Evolutionary conservation across 2,329 filamentous ascomycete species (phyloP).

Genomic region (Helminthosporium solani): DNA sequence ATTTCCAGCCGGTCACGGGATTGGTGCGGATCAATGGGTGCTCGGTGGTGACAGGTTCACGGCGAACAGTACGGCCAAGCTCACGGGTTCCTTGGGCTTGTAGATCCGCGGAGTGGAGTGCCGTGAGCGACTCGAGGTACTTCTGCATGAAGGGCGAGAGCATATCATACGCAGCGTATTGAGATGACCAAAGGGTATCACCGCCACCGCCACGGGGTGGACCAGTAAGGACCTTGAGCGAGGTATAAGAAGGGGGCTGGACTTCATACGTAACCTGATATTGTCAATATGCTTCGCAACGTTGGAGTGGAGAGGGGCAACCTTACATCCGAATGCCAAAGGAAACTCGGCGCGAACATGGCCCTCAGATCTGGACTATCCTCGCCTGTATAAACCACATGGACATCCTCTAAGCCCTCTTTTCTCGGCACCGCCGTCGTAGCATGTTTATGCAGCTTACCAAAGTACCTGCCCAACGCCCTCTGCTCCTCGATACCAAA

Average conservation of each 20-base stretch:
- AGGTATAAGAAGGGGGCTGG: constrained; percentile 60
- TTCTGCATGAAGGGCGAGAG: constrained; percentile 58
- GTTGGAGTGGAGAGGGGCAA: background rate
- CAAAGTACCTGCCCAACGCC: constrained; percentile 55
- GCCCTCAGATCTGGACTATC: constrained; percentile 56
- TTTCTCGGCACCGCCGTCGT: constrained; percentile 55
- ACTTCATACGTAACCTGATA: constrained; percentile 57
- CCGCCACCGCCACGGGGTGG: constrained; percentile 58
- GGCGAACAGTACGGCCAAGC: constrained; percentile 53
- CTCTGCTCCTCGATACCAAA: constrained; percentile 56
- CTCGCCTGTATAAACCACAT: constrained; percentile 57
- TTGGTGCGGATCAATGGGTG: constrained; percentile 62
- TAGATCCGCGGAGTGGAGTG: constrained; percentile 56
- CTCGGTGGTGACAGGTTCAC: constrained; percentile 55
- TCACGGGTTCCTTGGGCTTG: constrained; percentile 54
- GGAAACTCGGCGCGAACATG: constrained; percentile 56
- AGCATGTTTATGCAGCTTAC: constrained; percentile 56
- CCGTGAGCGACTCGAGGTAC: constrained; percentile 59
- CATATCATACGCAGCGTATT: constrained; percentile 60
- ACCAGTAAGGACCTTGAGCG: constrained; percentile 55
- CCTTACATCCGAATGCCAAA: constrained; percentile 57
- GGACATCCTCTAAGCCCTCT: constrained; percentile 56
- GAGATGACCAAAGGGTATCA: constrained; percentile 59
- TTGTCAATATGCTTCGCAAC: background rate
- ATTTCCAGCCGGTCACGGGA: constrained; percentile 64